Evolutionary conservation across 495 filamentous ascomycete species (phyloP), one percentile per base, ranked within the genome.

Genomic region (Cladorrhinum samala): DNA sequence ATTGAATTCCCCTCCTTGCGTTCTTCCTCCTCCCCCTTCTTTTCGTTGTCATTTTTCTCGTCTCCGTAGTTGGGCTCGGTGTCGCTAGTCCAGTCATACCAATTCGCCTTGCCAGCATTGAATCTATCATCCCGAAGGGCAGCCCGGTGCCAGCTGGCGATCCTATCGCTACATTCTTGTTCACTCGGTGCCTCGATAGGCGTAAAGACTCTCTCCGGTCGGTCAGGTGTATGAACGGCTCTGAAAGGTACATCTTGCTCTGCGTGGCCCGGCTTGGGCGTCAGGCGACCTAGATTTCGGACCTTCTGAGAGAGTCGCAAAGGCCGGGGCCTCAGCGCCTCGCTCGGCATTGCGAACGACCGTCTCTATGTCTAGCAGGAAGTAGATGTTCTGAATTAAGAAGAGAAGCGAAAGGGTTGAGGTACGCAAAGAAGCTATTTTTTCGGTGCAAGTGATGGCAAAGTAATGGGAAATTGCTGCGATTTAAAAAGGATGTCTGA

Each of bases 201-300:
- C 8, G 50, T 46, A n/a, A 59, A 9, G 8, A 54, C 19, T 20
- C 50, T 49, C 6, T 20, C 0, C 0, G 56, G 60, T 3, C 67
- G 51, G 43, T 68, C 67, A 8, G 67, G 67, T 5, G 65, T 60
- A 40, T 67, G 67, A 16, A 65, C 50, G 6, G 59, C 57, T 17
- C 46, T 42, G 48, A 64, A 68, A 14, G 47, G 40, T 11, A 40
- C 14, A 1, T 49, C 16, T 57, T 48, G 1, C 16, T 39, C 16
- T 23, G 21, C 17, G 2, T 49, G 14, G 9, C 25, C 21, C 45
- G 39, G 27, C 27, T 33, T n/a, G 47, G 47, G 1, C 59, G 53
- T 33, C 17, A 50, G 47, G 1, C 59, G 53, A 9, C 56, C 41
- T 9, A 66, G 53, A 14, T 52, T 51, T 21, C 52, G 63, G 23